Base-by-base conservation (phyloP, 352 stramenopile genomes). In the Phytophthora pinifolia region DNA sequence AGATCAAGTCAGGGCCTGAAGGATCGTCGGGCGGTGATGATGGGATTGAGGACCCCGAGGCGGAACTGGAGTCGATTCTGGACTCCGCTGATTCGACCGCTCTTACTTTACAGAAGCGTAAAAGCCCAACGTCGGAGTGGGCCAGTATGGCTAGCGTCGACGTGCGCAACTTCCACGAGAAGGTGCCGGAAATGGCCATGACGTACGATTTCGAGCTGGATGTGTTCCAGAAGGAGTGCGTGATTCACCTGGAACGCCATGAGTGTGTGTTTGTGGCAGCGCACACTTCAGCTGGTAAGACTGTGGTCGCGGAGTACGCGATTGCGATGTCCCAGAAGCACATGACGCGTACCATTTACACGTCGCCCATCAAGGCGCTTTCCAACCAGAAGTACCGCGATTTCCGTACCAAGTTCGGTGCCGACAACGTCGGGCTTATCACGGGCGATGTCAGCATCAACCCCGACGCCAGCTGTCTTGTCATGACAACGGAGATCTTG, bases 381-480 rank as follows among this genome's bases (percentile, higher is more conserved):
- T 98, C 84, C 14, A 99, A 99, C 69, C 97, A 99, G 70, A 99
- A 99, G 78, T 99, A 98, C 73, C 84, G 96, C 32, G 97, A 99
- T 61, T 98, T 99, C 62, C 92, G 90, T 31, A 76, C 84, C 25
- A 93, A 95, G 51, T 98, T 98, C 66, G 92, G 89, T 1, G 65
- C 79, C 2, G 88, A 98, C 20, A 92, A 98, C 70, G 96, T 99
- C 29, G 97, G 97, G 3, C 61, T 99, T 7, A 98, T 99, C 65
- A 99, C 97, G 7, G 97, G 96, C 15, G 97, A 99, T 69, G 95
- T 99, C 30, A 96, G 84, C 30, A 92, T 99, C 54, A 98, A 98
- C 62, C 88, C 89, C 6, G 86, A 98, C 17, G 96, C 92, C n/a
- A 97, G 83, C 39, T 98, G 93, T 63, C 72, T 99, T 1, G 96